Evolutionary conservation across 305 asterid genomes (phyloP), one percentile per base, ranked within the genome.

Genomic region (Euphrasia arctica): DNA sequence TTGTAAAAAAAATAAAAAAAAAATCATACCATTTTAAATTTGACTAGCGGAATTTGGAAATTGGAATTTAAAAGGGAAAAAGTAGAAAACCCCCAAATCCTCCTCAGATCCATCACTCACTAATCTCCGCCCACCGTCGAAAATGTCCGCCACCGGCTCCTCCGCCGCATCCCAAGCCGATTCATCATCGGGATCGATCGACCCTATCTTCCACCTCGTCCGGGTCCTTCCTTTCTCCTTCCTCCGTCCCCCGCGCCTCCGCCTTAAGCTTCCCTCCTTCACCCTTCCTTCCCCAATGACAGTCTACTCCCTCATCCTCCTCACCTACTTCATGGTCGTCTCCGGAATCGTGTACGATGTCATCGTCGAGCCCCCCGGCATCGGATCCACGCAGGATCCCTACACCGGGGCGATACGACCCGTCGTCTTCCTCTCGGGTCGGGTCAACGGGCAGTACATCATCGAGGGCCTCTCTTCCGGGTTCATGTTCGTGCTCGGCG

Each of bases 181-280:
- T 49, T 66, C 80, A 2, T 68, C 79, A 2, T 71, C 80, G 82
- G 81, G 72, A 34, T 73, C 78, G 18, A 70, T 67, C 60, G 74
- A 74, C 77, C 78, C 65, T 62, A 2, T 85, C 59, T 54, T 83
- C 83, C 95, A 83, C 79, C 47, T 75, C 77, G 60, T 91, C 60
- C 77, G 74, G 11, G 10, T 80, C 68, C 78, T 87, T 2, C 95
- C 95, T 0, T 91, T 71, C 83, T 85, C 98, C 54, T 73, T 86
- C 80, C 95, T 91, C 80, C 93, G 93, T 0, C 95, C 95, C 2
- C 96, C 97, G 54, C 95, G 96, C 71, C 95, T 91, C 84, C 98
- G 98, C 58, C 83, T 91, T 50, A 91, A 82, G 80, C 80, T 89
- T 39, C 85, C 87, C 6, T 13, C 73, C 65, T 61, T 82, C 79